Base-by-base conservation (phyloP, 2,329 filamentous ascomycete species). In the Calycina herbarum region DNA sequence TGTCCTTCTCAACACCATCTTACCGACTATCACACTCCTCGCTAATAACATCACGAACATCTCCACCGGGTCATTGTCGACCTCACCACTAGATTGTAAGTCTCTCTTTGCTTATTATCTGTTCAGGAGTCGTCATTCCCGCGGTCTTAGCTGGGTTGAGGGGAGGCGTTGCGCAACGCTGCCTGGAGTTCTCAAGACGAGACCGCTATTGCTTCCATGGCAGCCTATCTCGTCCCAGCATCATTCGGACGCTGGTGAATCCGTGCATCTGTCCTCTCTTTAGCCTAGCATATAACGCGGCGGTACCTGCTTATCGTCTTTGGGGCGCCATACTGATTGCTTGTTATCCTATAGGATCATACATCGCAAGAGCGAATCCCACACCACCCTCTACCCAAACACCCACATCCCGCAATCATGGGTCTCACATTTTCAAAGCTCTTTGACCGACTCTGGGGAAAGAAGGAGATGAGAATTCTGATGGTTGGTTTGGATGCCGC, bases 371-470 rank as follows among this genome's bases (percentile, higher is more conserved):
- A 40, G n/a, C 48, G 48, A 57, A 29, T 38, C 11, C 48, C 17
- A 62, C 61, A 40, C 20, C 59, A 40, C 61, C 35, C 35, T 48
- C 31, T 29, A 38, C 33, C 38, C 20, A n/a, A 61, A 40, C 61
- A 27, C 20, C 10, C 51, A 42, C 31, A 40, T 42, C n/a, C 51
- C 51, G 54, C 56, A 63, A 63, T 35, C 56, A 98, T 98, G 94
- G 94, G 94, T 82, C 91, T 90, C 77, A 90, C 92, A 81, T 85
- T 97, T 79, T 96, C 93, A 75, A 97, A 96, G 83, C 89, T 97
- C 82, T 94, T 97, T 89, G 92, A 92, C 81, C 97, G 96, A 89
- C 92, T 98, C 84, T 98, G 97, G 84, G 94, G 94, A 81, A 96
- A 94, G 73, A 97, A 97, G 85, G 94, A 98, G 83, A 97, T 98